Conservation (phyloP, 768 basidiomycete species). For the Suillus luteus region DNA sequence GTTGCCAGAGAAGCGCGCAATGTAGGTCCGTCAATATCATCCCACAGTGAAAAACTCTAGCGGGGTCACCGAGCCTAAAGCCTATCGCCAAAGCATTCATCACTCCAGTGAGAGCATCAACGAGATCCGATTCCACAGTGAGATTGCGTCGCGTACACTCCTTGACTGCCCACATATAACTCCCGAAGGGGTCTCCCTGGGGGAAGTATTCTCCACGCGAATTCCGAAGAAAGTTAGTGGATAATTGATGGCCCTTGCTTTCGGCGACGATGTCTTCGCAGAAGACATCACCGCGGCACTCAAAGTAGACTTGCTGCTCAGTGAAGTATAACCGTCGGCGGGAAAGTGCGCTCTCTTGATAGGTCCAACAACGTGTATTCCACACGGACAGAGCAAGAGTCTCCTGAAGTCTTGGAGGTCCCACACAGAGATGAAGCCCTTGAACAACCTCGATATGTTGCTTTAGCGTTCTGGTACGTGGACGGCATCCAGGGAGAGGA, state of each 20-base stretch:
- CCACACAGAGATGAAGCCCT: slow-evolving; percentile 14
- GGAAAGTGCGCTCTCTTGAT: slow-evolving; percentile 24
- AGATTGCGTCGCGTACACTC: slow-evolving; percentile 1
- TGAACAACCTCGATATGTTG: slow-evolving; percentile 11
- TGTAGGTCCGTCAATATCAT: slow-evolving; percentile 16
- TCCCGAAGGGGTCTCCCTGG: not conserved
- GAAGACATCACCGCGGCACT: slow-evolving; percentile 22
- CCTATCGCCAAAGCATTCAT: not conserved
- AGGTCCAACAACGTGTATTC: slow-evolving; percentile 28
- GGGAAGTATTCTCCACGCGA: not conserved
- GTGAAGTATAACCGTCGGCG: slow-evolving; percentile 25
- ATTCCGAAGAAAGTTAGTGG: too few relatives aligned
- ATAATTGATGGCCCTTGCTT: slow-evolving; percentile 8
- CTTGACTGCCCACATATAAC: not conserved
- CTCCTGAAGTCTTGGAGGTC: slow-evolving; percentile 20
- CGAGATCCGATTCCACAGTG: not conserved
- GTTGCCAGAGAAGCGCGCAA: slow-evolving; percentile 25
- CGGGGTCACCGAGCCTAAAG: not conserved
- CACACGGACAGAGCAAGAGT: slow-evolving; percentile 16
- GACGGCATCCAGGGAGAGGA: slow-evolving; percentile 4
- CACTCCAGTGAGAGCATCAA: not conserved
- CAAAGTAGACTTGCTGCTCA: slow-evolving; percentile 24
- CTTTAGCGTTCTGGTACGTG: not conserved
- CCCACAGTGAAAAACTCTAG: not conserved
- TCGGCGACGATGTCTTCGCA: slow-evolving; percentile 26